Evolutionary conservation across 768 basidiomycete species (phyloP).

Genomic region (Pulveroboletus frians): DNA sequence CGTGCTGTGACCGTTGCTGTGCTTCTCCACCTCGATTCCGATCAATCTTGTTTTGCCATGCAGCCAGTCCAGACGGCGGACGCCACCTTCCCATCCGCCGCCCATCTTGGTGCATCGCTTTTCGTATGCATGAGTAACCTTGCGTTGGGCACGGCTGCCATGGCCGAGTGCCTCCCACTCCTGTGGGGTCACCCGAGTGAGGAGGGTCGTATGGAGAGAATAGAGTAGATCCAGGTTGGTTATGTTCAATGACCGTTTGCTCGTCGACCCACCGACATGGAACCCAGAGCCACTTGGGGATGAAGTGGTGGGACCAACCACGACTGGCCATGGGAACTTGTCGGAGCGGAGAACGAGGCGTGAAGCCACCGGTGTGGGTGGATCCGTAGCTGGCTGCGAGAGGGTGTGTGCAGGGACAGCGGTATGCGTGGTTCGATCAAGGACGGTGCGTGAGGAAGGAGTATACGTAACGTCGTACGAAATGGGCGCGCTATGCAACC

Average conservation of each 20-base stretch:
- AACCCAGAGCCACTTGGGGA: constrained; percentile 25
- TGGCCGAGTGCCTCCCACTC: constrained; percentile 62
- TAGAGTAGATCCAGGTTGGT: constrained; percentile 64
- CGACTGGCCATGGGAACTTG: constrained; percentile 58
- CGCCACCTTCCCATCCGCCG: constrained; percentile 65
- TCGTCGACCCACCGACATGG: constrained; percentile 23
- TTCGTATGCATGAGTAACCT: constrained; percentile 58
- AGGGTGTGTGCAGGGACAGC: constrained; percentile 54
- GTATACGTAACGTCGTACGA: constrained; percentile 55
- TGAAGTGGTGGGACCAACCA: constrained; percentile 38
- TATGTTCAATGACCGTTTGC: constrained; percentile 31
- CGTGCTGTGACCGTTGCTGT: constrained; percentile 32
- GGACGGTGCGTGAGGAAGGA: constrained; percentile 52
- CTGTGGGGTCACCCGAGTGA: constrained; percentile 50
- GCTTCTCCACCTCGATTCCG: constrained; percentile 56
- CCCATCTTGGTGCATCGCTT: constrained; percentile 57
- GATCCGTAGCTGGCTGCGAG: constrained; percentile 60
- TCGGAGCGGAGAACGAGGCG: constrained; percentile 50
- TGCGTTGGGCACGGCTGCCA: constrained; percentile 52
- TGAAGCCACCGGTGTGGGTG: constrained; percentile 41
- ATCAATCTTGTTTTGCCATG: constrained; percentile 54
- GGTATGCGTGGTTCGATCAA: constrained; percentile 49
- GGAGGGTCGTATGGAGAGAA: constrained; percentile 53
- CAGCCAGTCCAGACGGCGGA: constrained; percentile 63
- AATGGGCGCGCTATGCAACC: constrained; percentile 55